Conservation (phyloP, 2,329 filamentous ascomycete genomes). For the Tympanopsis confertula region DNA sequence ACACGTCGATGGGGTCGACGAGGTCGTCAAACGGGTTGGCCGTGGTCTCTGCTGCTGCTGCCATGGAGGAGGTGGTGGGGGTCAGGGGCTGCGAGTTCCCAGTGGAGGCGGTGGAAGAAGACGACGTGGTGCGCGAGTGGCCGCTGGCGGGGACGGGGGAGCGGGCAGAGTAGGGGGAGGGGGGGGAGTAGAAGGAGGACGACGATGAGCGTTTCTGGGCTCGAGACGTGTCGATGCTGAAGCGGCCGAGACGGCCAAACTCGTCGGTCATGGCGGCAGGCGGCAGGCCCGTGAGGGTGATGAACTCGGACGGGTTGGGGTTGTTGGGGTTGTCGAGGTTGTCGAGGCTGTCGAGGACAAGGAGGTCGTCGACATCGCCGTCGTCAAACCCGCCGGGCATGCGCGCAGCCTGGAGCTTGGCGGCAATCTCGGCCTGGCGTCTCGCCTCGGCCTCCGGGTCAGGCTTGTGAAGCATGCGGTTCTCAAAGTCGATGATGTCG, state of each 20-base stretch:
- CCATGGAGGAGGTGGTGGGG: conserved; percentile 8
- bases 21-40: conserved; percentile 53
- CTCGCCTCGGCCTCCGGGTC: conserved; percentile 13
- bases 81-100: conserved; percentile 2
- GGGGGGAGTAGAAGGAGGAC: no score
- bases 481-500: conserved; percentile 65
- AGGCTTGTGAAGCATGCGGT: conserved; percentile 30
- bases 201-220: no score
- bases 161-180: neutral
- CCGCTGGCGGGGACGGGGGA: conserved; percentile 2
- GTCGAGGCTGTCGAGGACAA: neutral
- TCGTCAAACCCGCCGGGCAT: conserved; percentile 26
- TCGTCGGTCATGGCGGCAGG: conserved; percentile 1
- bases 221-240: no score
- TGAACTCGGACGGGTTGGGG: neutral
- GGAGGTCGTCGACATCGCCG: conserved; percentile 15
- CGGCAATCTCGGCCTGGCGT: conserved; percentile 2
- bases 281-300: conserved; percentile 1
- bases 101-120: conserved; percentile 5
- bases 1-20: conserved; percentile 68
- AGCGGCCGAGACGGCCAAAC: no score
- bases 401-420: conserved; percentile 8
- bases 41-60: conserved; percentile 18
- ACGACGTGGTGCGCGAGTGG: neutral
- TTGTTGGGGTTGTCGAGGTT: conserved; percentile 1